These are phyloP conservation scores for Diaporthe sp. DNA, from an alignment of 2,329 filamentous ascomycete genomes.

Conservation along the genomic window DNA sequence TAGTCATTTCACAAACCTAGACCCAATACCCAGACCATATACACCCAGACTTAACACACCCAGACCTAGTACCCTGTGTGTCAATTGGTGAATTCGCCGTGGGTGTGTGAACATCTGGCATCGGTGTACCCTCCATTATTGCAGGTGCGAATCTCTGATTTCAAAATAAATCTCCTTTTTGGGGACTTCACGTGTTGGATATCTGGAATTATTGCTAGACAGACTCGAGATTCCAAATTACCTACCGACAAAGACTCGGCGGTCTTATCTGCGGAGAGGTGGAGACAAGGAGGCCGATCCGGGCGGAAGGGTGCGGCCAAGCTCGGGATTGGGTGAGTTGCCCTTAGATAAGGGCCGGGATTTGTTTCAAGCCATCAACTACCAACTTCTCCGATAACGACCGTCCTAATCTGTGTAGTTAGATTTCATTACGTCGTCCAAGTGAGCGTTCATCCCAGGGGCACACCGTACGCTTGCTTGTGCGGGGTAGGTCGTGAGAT, in stretches of 20 bases:
- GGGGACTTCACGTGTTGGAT: neutral
- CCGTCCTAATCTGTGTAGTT: constrained; percentile 6
- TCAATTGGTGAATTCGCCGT: no score
- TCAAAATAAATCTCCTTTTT: no score
- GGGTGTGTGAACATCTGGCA: neutral
- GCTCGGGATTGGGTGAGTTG: constrained; percentile 33
- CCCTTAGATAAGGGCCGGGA: constrained; percentile 33
- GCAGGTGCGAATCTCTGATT: no score
- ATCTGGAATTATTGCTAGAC: neutral
- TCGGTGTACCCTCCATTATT: no score
- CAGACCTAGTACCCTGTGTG: no score
- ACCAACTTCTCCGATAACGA: constrained; percentile 32
- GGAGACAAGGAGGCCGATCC: constrained; percentile 31
- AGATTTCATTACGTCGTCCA: constrained; percentile 37
- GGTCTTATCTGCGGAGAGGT: constrained; percentile 37
- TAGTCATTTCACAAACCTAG: no score
- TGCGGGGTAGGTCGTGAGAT: constrained; percentile 38
- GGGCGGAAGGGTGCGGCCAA: constrained; percentile 32
- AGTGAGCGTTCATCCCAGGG: neutral
- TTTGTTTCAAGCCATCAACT: constrained; percentile 3
- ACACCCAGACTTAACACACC: no score
- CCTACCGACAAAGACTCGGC: neutral
- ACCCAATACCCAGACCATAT: no score
- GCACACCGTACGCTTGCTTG: constrained; percentile 14
- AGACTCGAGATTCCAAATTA: neutral